Base-by-base conservation (phyloP, 1,139 yeast genomes). In the Blastobotrys petasosporus region DNA sequence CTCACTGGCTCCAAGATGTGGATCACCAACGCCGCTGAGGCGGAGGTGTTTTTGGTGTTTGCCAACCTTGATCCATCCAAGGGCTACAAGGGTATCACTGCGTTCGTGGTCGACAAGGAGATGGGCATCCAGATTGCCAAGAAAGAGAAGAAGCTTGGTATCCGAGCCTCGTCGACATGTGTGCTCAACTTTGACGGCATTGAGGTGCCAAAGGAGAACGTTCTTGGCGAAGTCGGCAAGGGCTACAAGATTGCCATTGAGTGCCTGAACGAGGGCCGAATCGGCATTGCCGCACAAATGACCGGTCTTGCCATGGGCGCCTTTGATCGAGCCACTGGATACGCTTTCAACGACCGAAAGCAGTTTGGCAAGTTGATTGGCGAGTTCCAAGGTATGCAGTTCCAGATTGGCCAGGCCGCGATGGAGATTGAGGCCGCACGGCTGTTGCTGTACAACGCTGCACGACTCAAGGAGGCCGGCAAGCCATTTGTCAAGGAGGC, bases 211-310 rank as follows among this genome's bases (percentile, higher is more conserved):
- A 63, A 66, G 56, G 69, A 66, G 49, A 68, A 70, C 55, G 55
- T 70, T 31, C 62, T 70, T 15, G 74, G 74, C 30, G 69, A 66
- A 49, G 65, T 64, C 43, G 74, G 74, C 48, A 66, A 69, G 59
- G 74, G 74, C 32, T 70, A 70, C 62, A 70, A 70, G 61, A 68
- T 69, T 47, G 74, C 74, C 46, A 70, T 70, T 51, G 71, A 69
- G 50, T 64, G 69, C 50, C 56, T 70, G 44, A 70, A 70, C 52
- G 74, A 70, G 54, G 74, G 74, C 44, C 66, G 74, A 39, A 70
- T 70, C 46, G 74, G 74, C 36, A 70, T 70, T 49, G 74, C 70
- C 28, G 74, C 74, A 6, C 74, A 70, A 53, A 69, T 70, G 74
- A 60, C 67, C 6, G 74, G 74, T 20, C 60, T 70, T 23, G 74